A percentile compares a stretch with the other conserved stretches of the same genome.
Conservation (phyloP, 2,329 filamentous ascomycete species). For the Huntiella savannae region DNA sequence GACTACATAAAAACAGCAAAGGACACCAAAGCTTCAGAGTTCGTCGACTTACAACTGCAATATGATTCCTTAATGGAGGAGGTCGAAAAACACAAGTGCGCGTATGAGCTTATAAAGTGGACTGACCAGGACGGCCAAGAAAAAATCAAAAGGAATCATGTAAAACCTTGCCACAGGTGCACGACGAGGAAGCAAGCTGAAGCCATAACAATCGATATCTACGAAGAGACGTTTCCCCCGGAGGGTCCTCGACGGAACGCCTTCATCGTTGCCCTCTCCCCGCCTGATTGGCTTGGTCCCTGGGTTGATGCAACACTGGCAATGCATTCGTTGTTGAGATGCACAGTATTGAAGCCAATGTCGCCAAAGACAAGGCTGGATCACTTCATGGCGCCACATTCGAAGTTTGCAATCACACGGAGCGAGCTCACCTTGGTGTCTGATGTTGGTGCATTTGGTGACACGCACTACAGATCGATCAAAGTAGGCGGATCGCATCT, state of each 20-base stretch:
- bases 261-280: conserved; percentile 31
- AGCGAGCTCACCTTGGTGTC: conserved; percentile 15
- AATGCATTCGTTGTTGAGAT: neutral
- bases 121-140: too few relatives aligned
- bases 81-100: too few relatives aligned
- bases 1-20: too few relatives aligned
- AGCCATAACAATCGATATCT: conserved; percentile 23
- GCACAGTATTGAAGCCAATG: conserved; percentile 19
- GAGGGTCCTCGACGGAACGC: conserved; percentile 20
- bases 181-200: conserved; percentile 16
- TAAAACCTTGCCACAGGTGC: neutral
- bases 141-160: too few relatives aligned
- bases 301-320: conserved; percentile 1
- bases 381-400: conserved; percentile 22
- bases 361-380: conserved; percentile 18
- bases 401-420: conserved; percentile 15
- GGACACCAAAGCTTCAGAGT: too few relatives aligned
- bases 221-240: conserved; percentile 37
- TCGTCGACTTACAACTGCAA: too few relatives aligned
- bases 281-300: conserved; percentile 17
- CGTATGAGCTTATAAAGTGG: too few relatives aligned
- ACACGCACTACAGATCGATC: conserved; percentile 18
- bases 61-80: too few relatives aligned
- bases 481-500: conserved; percentile 15
- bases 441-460: conserved; percentile 18